A percentile compares a stretch with the other conserved stretches of the same genome.
phyloP scores from a whole-genome alignment of 805 yeast genomes.

The Candida argentea region DNA sequence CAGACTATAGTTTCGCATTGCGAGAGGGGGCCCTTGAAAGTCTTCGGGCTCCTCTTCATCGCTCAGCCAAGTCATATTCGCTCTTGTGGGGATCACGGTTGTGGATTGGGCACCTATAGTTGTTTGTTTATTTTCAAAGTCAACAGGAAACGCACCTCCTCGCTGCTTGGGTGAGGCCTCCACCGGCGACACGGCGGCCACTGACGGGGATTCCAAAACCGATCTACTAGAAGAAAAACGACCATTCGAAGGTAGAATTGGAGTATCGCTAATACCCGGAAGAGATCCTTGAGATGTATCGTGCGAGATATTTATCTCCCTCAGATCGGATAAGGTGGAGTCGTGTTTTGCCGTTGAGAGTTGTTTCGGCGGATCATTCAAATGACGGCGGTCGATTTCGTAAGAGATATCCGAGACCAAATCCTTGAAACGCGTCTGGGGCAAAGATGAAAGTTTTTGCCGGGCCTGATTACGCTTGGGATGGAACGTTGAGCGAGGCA shows the following conservation, averaged over 20 bases:
- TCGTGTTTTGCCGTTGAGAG: slow-evolving; percentile 1
- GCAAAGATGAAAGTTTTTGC: slow-evolving; percentile 77
- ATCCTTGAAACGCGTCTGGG: slow-evolving; percentile 76
- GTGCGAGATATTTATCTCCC: not conserved
- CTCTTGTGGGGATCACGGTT: slow-evolving; percentile 74
- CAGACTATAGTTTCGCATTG: no score
- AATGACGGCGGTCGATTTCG: slow-evolving; percentile 74
- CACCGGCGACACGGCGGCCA: not conserved
- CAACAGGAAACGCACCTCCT: not conserved
- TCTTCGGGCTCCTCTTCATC: slow-evolving; percentile 52
- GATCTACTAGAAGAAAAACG: not conserved
- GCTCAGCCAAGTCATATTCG: slow-evolving; percentile 80
- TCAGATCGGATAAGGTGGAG: not conserved
- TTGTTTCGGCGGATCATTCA: slow-evolving; percentile 25
- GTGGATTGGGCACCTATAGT: slow-evolving; percentile 45
- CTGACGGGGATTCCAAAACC: slow-evolving; percentile 1
- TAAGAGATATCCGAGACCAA: slow-evolving; percentile 80
- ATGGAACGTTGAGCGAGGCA: slow-evolving; percentile 69
- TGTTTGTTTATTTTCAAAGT: slow-evolving; percentile 1
- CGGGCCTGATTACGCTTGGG: slow-evolving; percentile 94
- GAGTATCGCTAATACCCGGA: not conserved
- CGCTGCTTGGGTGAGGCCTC: slow-evolving; percentile 1
- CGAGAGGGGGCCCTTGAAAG: not conserved
- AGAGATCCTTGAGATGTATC: not conserved
- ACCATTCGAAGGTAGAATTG: not conserved